Evolutionary conservation across 257 asterid species (phyloP), one percentile per base, ranked within the genome.

Genomic region (Thymus quinquecostatus): DNA sequence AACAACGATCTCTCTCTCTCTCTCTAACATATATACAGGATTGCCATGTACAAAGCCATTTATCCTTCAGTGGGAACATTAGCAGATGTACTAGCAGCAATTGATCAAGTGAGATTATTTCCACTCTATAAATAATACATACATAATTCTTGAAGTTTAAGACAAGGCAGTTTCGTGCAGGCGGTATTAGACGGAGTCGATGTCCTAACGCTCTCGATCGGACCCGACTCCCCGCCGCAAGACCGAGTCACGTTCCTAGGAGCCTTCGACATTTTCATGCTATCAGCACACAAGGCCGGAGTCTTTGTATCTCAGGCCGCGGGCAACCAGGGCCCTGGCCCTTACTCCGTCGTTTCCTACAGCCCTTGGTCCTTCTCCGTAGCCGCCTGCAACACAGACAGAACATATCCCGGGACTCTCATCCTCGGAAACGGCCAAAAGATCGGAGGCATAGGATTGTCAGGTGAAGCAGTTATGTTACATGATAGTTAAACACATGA

Each of bases 1-100:
- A 21, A 21, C 0, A 21, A 21, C 21, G 21, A 21, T 21, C 21
- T 21, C 21, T 21, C 21, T 21, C 21, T 21, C 21, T 30, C 1
- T 59, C 30, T 43, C 7, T 44, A 6, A 9, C 29, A 72, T 21
- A 53, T 67, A 60, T 47, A 59, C 85, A 90, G 97, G 81, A 89
- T 94, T 78, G 99, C 97, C 9, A 81, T 91, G 74, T 94, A 94
- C 63, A 91, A 94, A 81, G 97, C 99, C 63, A 83, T 91, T 69
- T 94, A 89, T 77, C 96, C 99, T 10, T 87, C 87, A 49, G 69
- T 91, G 36, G 96, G 97, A 79, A 84, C 92, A 73, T 66, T 87
- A 71, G 32, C 97, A 54, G 97, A 94, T 82, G 97, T 94, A 48
- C 69, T 94, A 57, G 99, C 99, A 47, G 97, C 97, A 60, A 85